Conservation (phyloP, 495 filamentous ascomycete species). For the Penicillium macrosclerotiorum region DNA sequence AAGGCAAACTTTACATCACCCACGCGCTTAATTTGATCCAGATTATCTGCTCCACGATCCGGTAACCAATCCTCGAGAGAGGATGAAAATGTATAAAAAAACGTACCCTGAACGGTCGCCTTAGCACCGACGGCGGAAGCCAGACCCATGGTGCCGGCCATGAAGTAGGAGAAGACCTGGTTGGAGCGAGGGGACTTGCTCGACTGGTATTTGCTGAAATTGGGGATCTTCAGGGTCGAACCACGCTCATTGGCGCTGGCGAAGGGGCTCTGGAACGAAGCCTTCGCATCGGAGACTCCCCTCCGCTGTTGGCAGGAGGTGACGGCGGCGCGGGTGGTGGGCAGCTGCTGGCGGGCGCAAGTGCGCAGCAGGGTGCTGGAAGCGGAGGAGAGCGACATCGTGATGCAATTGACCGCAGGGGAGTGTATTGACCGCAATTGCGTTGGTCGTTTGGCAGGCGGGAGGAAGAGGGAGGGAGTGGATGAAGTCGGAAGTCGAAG, state of each 20-base stretch:
- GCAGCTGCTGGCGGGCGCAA: slow-evolving; percentile 50
- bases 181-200: slow-evolving; percentile 63
- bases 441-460: slow-evolving; percentile 24
- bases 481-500: slow-evolving; percentile 45
- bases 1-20: slow-evolving; percentile 2
- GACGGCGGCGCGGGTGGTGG: slow-evolving; percentile 44
- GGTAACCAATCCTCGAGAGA: background rate
- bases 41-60: background rate
- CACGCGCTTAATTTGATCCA: background rate
- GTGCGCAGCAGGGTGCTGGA: slow-evolving; percentile 49
- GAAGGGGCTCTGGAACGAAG: slow-evolving; percentile 54
- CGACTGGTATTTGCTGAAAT: slow-evolving; percentile 84
- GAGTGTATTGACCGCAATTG: slow-evolving; percentile 34
- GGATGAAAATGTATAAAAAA: slow-evolving; percentile 3
- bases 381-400: slow-evolving; percentile 49
- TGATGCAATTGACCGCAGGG: slow-evolving; percentile 38
- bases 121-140: slow-evolving; percentile 91
- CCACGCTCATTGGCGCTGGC: slow-evolving; percentile 34
- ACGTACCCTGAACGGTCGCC: slow-evolving; percentile 91
- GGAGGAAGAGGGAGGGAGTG: slow-evolving; percentile 27
- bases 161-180: slow-evolving; percentile 93
- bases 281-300: slow-evolving; percentile 47
- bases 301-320: slow-evolving; percentile 49
- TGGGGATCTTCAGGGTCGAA: slow-evolving; percentile 73
- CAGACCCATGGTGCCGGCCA: slow-evolving; percentile 93